Percentiles rank a stretch among this genome's conserved stretches.
These are phyloP conservation scores for Citrullus amarus DNA, from an alignment of 306 rosid genomes.

Conservation along the genomic window DNA sequence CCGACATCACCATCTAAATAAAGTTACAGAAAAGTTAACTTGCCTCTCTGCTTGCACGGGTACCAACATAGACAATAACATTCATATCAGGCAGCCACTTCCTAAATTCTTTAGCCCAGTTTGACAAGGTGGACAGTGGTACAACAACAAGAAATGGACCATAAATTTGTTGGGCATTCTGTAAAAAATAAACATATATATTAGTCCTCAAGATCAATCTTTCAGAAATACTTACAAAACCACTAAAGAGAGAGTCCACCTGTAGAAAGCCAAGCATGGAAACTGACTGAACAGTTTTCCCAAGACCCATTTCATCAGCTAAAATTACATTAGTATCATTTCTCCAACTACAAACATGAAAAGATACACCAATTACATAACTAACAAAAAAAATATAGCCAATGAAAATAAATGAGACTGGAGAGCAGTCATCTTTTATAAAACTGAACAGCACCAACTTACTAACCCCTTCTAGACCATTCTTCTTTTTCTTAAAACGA, in stretches of 20 bases:
- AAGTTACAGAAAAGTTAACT: slow-evolving; percentile 10
- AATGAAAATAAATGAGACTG: background rate
- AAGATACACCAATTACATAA: slow-evolving; percentile 18
- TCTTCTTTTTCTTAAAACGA: background rate
- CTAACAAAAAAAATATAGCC: slow-evolving; percentile 3
- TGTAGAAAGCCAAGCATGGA: slow-evolving; percentile 99
- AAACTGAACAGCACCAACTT: background rate
- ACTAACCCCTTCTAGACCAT: background rate
- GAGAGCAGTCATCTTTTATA: background rate
- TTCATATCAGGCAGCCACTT: slow-evolving; percentile 99
- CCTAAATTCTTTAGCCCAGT: slow-evolving; percentile 98
- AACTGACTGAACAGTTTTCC: slow-evolving; percentile 96
- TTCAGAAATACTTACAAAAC: background rate
- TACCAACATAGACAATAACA: slow-evolving; percentile 89
- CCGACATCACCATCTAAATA: background rate
- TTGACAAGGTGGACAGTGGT: slow-evolving; percentile 88
- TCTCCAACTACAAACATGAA: slow-evolving; percentile 74
- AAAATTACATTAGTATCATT: slow-evolving; percentile 97
- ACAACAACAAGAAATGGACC: slow-evolving; percentile 99
- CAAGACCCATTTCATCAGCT: slow-evolving; percentile 99
- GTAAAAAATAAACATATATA: slow-evolving; percentile 8
- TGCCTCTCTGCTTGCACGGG: slow-evolving; percentile 99
- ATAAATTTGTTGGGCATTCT: slow-evolving; percentile 90
- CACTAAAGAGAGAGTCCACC: slow-evolving; percentile 31
- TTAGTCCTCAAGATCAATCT: background rate